Conservation (phyloP, 1,139 yeast species). For the Magnusiomyces sp. region DNA sequence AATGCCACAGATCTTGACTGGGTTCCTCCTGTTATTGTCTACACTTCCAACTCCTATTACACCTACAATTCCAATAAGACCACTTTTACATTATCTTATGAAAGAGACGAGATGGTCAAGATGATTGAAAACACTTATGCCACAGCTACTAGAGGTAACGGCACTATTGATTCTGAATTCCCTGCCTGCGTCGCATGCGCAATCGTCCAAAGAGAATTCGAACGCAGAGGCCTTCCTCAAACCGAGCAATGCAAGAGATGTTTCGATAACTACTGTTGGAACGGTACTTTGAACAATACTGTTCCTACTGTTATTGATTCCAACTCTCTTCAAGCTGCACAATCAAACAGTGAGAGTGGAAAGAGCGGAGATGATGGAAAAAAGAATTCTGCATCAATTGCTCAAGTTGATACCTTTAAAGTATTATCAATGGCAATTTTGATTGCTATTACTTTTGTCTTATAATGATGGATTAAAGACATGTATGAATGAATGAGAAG, state of each 20-base stretch:
- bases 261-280: slow-evolving; percentile 73
- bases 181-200: slow-evolving; percentile 84
- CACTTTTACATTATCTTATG: slow-evolving; percentile 59
- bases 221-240: slow-evolving; percentile 54
- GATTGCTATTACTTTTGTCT: too few relatives aligned
- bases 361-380: too few relatives aligned
- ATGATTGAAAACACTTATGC: slow-evolving; percentile 81
- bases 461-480: too few relatives aligned
- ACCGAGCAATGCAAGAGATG: slow-evolving; percentile 68
- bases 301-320: too few relatives aligned
- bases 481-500: too few relatives aligned
- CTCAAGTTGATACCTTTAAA: too few relatives aligned
- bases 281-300: slow-evolving; percentile 2
- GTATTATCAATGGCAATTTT: too few relatives aligned
- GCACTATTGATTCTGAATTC: slow-evolving; percentile 67
- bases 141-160: slow-evolving; percentile 60
- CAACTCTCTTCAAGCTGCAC: not conserved
- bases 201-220: slow-evolving; percentile 70
- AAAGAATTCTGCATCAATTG: too few relatives aligned
- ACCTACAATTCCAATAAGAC: slow-evolving; percentile 60
- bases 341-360: too few relatives aligned
- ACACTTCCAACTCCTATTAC: slow-evolving; percentile 70
- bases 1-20: slow-evolving; percentile 10
- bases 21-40: slow-evolving; percentile 66
- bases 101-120: slow-evolving; percentile 46